phyloP scores from a whole-genome alignment of 495 filamentous ascomycete species.

The Penicillium canescens region DNA sequence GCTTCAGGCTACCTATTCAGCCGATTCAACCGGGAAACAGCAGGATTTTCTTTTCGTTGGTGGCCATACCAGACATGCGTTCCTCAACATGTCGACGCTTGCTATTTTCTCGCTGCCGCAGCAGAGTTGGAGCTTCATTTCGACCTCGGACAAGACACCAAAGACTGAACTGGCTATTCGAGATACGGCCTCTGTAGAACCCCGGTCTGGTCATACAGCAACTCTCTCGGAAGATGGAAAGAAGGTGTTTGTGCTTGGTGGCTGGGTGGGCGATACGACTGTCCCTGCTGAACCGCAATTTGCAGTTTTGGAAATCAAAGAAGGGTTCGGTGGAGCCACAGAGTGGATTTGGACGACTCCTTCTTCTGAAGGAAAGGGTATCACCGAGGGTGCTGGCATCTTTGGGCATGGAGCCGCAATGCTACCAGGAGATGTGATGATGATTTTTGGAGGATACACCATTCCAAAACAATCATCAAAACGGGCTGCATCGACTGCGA shows the following conservation, averaged over 20 bases:
- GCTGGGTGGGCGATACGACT: conserved; percentile 82
- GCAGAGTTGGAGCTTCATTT: conserved; percentile 80
- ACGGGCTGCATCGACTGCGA: conserved; percentile 37
- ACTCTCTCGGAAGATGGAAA: conserved; percentile 75
- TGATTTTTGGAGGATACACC: conserved; percentile 78
- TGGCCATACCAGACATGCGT: conserved; percentile 79
- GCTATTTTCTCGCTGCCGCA: conserved; percentile 86
- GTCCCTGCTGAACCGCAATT: conserved; percentile 79
- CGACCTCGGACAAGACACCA: conserved; percentile 38
- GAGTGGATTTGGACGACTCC: conserved; percentile 71
- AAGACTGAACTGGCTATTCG: conserved; percentile 52
- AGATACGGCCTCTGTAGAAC: conserved; percentile 54
- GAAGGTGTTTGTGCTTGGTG: conserved; percentile 75
- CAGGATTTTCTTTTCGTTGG: conserved; percentile 80
- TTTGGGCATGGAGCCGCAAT: conserved; percentile 85
- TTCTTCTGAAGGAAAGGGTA: conserved; percentile 30
- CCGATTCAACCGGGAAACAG: conserved; percentile 53
- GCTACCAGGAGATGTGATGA: conserved; percentile 85
- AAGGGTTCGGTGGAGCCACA: conserved; percentile 63
- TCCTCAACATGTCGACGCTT: conserved; percentile 90
- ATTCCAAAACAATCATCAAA: conserved; percentile 56
- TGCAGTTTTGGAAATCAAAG: conserved; percentile 69
- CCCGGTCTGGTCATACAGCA: conserved; percentile 83
- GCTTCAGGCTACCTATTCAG: conserved; percentile 62
- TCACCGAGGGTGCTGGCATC: conserved; percentile 57